Conservation (phyloP, 305 asterid genomes). For the Solanum hybrid region DNA sequence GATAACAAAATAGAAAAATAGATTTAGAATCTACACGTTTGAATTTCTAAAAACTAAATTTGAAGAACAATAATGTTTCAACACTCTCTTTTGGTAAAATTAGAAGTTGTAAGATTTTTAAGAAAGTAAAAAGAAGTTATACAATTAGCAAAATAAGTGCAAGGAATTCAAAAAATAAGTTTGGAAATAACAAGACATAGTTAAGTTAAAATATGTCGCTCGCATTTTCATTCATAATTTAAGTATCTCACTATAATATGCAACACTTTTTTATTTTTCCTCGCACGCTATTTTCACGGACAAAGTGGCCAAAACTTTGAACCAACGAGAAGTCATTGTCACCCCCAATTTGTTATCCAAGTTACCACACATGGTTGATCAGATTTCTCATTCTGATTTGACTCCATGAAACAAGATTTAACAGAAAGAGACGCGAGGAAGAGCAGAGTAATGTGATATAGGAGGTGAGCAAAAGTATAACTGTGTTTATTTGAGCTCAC, state of each 20-base stretch:
- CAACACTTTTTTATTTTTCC: not conserved
- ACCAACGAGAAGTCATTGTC: not conserved
- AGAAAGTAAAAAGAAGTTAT: no score
- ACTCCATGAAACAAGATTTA: not conserved
- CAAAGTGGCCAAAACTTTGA: not conserved
- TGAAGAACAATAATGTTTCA: no score
- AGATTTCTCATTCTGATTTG: not conserved
- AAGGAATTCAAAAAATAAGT: no score
- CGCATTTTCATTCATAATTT: no score
- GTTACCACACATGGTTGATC: not conserved
- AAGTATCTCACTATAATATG: not conserved
- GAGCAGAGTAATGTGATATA: accelerated
- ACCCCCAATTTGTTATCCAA: not conserved
- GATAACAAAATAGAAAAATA: no score
- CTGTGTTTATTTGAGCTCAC: not conserved
- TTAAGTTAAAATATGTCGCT: no score
- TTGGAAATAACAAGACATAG: no score
- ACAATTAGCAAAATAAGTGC: no score
- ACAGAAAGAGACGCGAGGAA: not conserved
- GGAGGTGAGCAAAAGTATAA: not conserved
- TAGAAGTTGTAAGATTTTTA: no score
- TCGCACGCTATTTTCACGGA: not conserved
- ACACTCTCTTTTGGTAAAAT: no score
- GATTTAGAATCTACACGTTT: no score
- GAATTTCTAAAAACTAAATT: no score